Percentiles rank a stretch among this genome's conserved stretches.
phyloP scores from a whole-genome alignment of 805 yeast species.

The Allodekkera sacchari region DNA sequence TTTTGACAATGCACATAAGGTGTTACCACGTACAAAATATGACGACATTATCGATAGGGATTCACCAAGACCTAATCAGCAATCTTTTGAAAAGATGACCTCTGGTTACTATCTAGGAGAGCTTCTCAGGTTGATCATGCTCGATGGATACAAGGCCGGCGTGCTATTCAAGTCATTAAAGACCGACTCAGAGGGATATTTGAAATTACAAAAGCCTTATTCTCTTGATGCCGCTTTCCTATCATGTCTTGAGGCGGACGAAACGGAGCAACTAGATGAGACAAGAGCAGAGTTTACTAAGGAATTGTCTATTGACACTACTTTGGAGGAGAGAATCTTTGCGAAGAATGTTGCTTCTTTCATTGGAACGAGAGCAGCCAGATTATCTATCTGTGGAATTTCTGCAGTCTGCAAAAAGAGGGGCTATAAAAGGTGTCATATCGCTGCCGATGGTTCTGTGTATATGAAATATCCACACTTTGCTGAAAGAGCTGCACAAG shows the following conservation, averaged over 20 bases:
- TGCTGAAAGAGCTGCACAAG: slow-evolving; percentile 88
- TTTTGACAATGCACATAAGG: slow-evolving; percentile 83
- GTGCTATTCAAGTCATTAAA: slow-evolving; percentile 53
- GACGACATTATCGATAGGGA: slow-evolving; percentile 76
- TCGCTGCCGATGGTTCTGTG: slow-evolving; percentile 98
- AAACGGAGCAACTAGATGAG: slow-evolving; percentile 75
- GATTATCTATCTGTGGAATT: slow-evolving; percentile 92
- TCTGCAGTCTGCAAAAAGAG: slow-evolving; percentile 93
- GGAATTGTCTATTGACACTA: slow-evolving; percentile 56
- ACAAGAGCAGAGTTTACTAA: slow-evolving; percentile 58
- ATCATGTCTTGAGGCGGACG: slow-evolving; percentile 82
- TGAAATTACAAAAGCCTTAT: slow-evolving; percentile 57
- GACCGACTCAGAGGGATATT: slow-evolving; percentile 43
- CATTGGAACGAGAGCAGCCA: slow-evolving; percentile 90
- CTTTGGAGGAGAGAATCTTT: slow-evolving; percentile 74
- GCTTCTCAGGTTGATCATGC: slow-evolving; percentile 68
- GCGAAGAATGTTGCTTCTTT: slow-evolving; percentile 77
- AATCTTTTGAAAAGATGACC: slow-evolving; percentile 95
- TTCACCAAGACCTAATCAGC: slow-evolving; percentile 97
- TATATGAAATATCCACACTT: slow-evolving; percentile 90
- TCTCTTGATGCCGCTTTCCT: slow-evolving; percentile 86
- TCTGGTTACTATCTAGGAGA: slow-evolving; percentile 97
- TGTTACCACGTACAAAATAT: slow-evolving; percentile 85
- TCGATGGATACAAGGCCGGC: slow-evolving; percentile 64
- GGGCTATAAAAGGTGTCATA: slow-evolving; percentile 67